Percentiles rank a stretch among this genome's conserved stretches.
Evolutionary conservation across 352 stramenopile genomes (phyloP).

Genomic region (Poterioochromonas sp.): DNA sequence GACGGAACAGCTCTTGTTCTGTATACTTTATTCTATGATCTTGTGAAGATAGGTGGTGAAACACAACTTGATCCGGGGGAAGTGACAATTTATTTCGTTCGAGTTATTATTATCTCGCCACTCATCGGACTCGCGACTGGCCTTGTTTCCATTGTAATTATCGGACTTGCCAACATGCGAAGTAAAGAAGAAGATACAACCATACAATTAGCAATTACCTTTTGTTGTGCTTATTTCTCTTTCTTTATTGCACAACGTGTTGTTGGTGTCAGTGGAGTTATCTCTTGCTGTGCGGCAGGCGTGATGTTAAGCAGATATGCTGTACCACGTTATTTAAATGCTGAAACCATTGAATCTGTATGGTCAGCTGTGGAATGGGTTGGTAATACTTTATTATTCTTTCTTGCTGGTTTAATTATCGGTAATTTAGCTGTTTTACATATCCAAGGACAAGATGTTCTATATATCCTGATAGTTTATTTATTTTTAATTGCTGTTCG

Average conservation of each 20-base stretch:
- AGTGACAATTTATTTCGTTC: constrained; percentile 23
- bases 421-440: not conserved
- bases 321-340: not conserved
- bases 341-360: constrained; percentile 38
- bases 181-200: not conserved
- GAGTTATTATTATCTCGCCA: constrained; percentile 12
- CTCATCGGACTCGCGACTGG: not conserved
- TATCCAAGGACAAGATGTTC: not conserved
- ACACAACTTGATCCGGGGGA: not conserved
- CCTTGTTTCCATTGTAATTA: not conserved
- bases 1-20: constrained; percentile 56
- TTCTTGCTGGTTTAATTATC: constrained; percentile 44
- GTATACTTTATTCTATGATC: constrained; percentile 50
- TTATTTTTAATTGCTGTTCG: constrained; percentile 12
- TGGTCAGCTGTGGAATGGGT: constrained; percentile 45
- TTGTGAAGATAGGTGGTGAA: not conserved
- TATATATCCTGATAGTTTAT: constrained; percentile 35
- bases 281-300: not conserved
- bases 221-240: constrained; percentile 33
- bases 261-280: constrained; percentile 26
- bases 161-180: not conserved
- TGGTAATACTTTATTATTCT: constrained; percentile 49
- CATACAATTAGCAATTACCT: constrained; percentile 25
- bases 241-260: constrained; percentile 30
- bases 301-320: not conserved